Evolutionary conservation across 352 stramenopile species (phyloP), one percentile per base, ranked within the genome.

Genomic region (Globisporangium polare): DNA sequence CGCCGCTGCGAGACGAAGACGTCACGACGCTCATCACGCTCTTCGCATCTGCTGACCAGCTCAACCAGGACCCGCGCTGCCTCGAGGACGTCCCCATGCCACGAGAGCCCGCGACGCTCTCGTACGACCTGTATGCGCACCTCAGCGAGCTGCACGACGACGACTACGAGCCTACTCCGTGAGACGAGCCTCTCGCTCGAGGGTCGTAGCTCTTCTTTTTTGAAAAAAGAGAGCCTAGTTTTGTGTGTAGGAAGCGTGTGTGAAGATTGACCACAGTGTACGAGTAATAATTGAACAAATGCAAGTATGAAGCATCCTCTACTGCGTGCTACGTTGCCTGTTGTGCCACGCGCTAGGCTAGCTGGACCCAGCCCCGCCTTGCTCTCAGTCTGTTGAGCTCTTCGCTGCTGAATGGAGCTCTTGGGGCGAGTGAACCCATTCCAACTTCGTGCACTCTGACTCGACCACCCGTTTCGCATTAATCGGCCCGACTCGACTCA

Each of bases 21-120:
- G 74, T 81, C 33, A 65, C 68, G 53, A 81, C 68, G 27, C 65
- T 81, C 37, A 54, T 81, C 15, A 58, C 61, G 33, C 68, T 81
- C 8, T 81, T 81, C 35, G 55, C 52, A 33, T 47, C 52, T 10
- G 18, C 52, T 1, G 24, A 43, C 31, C 52, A 47, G 47, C 26
- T 53, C 2, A 15, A 18, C 52, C 31, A 58, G 15, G 52, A 58
- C 22, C 52, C 52, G 37, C 22, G 20, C 37, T 58, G 52, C 52
- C 29, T 47, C 8, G 52, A 58, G 31, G 52, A 58, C 52, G 37
- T 58, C 33, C 52, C 52, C 10, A 58, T 58, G 52, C 52, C 52
- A 58, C 52, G 52, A 58, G 52, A 58, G 52, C 52, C 52, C 15
- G n/a, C 22, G 33, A 27, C 51, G 52, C 52, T 47, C 31, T 58